Conservation (phyloP, 2,329 filamentous ascomycete genomes). For the Lachnellula hyalina region DNA sequence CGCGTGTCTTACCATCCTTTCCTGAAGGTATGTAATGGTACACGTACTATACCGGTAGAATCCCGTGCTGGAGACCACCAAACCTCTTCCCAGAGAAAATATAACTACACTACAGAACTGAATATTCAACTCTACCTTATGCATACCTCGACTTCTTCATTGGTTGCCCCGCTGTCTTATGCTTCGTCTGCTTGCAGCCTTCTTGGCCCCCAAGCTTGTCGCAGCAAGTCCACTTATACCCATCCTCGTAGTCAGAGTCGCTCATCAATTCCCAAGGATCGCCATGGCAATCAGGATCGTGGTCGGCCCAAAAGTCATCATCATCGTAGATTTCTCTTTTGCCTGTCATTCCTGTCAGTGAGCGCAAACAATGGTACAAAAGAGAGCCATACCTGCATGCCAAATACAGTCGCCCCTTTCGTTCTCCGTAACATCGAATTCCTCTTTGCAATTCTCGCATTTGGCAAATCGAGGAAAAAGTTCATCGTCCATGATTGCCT, state of each 20-base stretch:
- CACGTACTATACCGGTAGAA: too few species aligned
- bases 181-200: slow-evolving; percentile 7
- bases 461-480: slow-evolving; percentile 1
- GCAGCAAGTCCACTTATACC: slow-evolving; percentile 14
- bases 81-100: background rate
- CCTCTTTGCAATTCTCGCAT: slow-evolving; percentile 10
- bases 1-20: too few species aligned
- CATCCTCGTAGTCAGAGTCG: slow-evolving; percentile 5
- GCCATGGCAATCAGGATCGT: slow-evolving; percentile 8
- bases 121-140: background rate
- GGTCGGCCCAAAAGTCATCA: slow-evolving; percentile 11
- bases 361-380: too few species aligned
- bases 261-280: slow-evolving; percentile 1
- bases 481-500: background rate
- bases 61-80: background rate
- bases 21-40: too few species aligned
- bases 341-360: background rate
- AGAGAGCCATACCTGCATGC: slow-evolving; percentile 6
- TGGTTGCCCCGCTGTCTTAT: background rate
- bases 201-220: slow-evolving; percentile 1
- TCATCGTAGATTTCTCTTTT: slow-evolving; percentile 4
- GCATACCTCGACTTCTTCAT: background rate
- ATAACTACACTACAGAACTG: background rate
- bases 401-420: slow-evolving; percentile 4
- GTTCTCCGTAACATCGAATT: slow-evolving; percentile 9